These are phyloP conservation scores for Rhizopus stolonifer DNA, from an alignment of 371 early-diverging fungal species.

Conservation along the genomic window DNA sequence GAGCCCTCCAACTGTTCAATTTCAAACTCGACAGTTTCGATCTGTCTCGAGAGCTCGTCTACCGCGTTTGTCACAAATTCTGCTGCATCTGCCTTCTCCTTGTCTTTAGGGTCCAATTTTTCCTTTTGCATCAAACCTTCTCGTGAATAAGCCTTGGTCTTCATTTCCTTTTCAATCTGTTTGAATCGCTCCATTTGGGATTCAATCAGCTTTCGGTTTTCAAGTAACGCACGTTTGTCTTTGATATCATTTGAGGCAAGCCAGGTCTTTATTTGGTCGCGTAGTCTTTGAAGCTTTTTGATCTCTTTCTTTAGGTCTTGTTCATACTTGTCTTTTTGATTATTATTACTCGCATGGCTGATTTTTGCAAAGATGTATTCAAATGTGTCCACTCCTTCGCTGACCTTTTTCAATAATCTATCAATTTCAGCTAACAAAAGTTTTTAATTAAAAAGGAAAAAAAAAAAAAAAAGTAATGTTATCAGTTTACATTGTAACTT, in stretches of 20 bases:
- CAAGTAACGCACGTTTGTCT: constrained; percentile 87
- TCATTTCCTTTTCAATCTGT: constrained; percentile 96
- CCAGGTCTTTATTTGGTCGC: constrained; percentile 98
- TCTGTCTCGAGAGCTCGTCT: constrained; percentile 82
- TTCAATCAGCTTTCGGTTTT: constrained; percentile 92
- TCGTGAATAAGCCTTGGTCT: constrained; percentile 96
- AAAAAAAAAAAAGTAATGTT: too few species aligned
- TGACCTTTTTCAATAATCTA: constrained; percentile 89
- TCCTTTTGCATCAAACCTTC: constrained; percentile 84
- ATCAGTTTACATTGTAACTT: constrained; percentile 28
- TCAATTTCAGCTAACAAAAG: constrained; percentile 52
- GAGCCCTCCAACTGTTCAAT: constrained; percentile 74
- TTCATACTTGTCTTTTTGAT: constrained; percentile 96
- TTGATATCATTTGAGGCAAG: constrained; percentile 91
- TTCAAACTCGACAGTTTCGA: constrained; percentile 89
- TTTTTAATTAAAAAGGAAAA: too few species aligned
- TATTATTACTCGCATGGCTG: constrained; percentile 70
- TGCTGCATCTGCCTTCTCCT: constrained; percentile 79
- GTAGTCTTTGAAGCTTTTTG: constrained; percentile 92
- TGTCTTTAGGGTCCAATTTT: constrained; percentile 91
- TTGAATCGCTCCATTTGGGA: constrained; percentile 98
- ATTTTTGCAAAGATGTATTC: constrained; percentile 91
- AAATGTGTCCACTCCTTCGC: constrained; percentile 94
- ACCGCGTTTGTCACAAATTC: constrained; percentile 82
- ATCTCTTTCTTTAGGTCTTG: constrained; percentile 97